These are phyloP conservation scores for Arxiozyma slooffiae DNA, from an alignment of 1,139 yeast species.

Conservation along the genomic window DNA sequence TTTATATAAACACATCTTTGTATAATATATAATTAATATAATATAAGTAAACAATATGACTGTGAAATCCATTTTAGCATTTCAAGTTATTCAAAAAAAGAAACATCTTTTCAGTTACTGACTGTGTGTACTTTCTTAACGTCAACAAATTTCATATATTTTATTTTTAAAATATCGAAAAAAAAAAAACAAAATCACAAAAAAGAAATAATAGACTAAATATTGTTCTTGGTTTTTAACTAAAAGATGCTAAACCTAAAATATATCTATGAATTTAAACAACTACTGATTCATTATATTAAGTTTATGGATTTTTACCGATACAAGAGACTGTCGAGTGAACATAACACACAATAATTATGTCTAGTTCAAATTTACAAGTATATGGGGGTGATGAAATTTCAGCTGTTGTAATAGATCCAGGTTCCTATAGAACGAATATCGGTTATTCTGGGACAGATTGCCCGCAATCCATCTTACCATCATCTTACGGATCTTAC, in stretches of 20 bases:
- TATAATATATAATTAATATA: background rate
- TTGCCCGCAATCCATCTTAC: constrained; percentile 65
- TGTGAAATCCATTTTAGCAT: background rate
- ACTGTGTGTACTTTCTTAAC: background rate
- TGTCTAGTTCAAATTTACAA: constrained; percentile 27
- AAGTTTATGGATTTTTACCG: background rate
- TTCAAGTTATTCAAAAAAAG: background rate
- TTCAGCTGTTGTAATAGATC: constrained; percentile 82
- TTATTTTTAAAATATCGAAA: background rate
- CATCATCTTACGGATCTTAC: constrained; percentile 46
- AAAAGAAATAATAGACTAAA: no score
- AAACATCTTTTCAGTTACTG: no score
- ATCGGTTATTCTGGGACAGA: constrained; percentile 95
- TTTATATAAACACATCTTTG: background rate
- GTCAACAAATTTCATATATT: no score
- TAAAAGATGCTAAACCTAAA: background rate
- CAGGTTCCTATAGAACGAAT: constrained; percentile 76
- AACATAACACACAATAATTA: background rate
- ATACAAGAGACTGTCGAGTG: background rate
- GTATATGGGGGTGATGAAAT: constrained; percentile 72
- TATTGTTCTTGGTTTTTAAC: no score
- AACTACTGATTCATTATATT: no score
- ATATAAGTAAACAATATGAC: background rate
- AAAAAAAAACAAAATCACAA: no score
- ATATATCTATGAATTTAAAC: no score